Evolutionary conservation across 1,284 basidiomycete species (phyloP).

Genomic region (Ustilago crameri): DNA sequence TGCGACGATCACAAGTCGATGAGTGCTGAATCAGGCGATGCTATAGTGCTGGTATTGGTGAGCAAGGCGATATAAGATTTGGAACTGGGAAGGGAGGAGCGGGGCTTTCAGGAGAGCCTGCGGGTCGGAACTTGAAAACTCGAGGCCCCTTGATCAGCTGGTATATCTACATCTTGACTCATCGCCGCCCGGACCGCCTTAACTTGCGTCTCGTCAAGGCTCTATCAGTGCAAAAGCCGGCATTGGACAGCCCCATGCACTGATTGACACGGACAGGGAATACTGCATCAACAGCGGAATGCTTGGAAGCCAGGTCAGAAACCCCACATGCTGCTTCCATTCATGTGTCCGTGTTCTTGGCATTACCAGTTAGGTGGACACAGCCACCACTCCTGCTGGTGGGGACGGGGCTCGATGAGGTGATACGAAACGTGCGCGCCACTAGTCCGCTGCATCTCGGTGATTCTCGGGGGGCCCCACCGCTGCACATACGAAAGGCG

Average conservation of each 20-base stretch:
- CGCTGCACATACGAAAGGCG: too few species aligned
- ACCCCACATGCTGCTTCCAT: too few species aligned
- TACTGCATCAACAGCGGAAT: background rate
- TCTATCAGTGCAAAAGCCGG: too few species aligned
- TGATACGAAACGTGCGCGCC: too few species aligned
- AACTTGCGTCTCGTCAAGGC: too few species aligned
- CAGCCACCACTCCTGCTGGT: too few species aligned
- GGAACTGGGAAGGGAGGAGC: background rate
- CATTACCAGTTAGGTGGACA: too few species aligned
- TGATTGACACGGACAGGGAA: background rate
- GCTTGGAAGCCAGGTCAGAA: background rate
- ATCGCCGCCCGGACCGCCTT: background rate
- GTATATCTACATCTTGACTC: slow-evolving; percentile 5
- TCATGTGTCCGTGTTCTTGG: too few species aligned
- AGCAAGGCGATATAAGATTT: background rate
- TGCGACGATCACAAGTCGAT: background rate
- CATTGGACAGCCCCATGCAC: too few species aligned
- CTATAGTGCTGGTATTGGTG: background rate
- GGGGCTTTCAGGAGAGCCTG: slow-evolving; percentile 3
- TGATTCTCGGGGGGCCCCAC: background rate
- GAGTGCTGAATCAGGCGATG: background rate
- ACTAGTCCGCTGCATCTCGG: background rate
- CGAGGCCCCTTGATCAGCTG: background rate
- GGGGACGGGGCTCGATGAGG: too few species aligned
- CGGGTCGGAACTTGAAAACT: slow-evolving; percentile 31